Percentiles rank a stretch among this genome's conserved stretches.
Evolutionary conservation across 2,329 filamentous ascomycete genomes (phyloP).

Genomic region (Colletotrichum sp.): DNA sequence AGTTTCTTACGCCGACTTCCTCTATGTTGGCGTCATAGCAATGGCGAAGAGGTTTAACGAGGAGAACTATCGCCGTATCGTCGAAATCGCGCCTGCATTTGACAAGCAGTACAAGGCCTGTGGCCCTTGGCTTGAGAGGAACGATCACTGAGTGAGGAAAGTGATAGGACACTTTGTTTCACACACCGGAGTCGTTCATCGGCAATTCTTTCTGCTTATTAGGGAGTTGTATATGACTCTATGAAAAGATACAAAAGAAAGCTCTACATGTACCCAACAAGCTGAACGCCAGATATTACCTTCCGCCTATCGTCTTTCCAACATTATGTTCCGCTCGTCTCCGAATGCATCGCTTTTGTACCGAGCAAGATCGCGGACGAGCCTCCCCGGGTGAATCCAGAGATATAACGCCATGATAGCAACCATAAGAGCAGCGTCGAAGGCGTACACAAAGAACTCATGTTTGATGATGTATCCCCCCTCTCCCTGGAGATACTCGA

Average conservation of each 20-base stretch:
- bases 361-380: conserved; percentile 12
- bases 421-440: conserved; percentile 46
- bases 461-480: conserved; percentile 43
- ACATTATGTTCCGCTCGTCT: background rate
- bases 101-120: conserved; percentile 11
- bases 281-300: background rate
- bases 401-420: conserved; percentile 37
- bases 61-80: conserved; percentile 40
- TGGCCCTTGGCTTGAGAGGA: conserved; percentile 4
- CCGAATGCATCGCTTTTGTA: background rate
- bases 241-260: background rate
- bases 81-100: conserved; percentile 26
- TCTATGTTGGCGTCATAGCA: conserved; percentile 55
- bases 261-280: background rate
- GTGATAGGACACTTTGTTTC: accelerated
- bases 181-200: background rate
- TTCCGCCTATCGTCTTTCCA: background rate
- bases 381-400: conserved; percentile 19
- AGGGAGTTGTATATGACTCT: background rate
- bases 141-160: background rate
- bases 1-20: conserved; percentile 59
- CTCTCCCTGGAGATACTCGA: conserved; percentile 24
- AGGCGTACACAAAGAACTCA: conserved; percentile 46
- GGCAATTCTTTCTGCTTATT: accelerated
- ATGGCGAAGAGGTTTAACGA: conserved; percentile 44